Conservation (phyloP, 768 basidiomycete species). For the Piloderma croceum region DNA sequence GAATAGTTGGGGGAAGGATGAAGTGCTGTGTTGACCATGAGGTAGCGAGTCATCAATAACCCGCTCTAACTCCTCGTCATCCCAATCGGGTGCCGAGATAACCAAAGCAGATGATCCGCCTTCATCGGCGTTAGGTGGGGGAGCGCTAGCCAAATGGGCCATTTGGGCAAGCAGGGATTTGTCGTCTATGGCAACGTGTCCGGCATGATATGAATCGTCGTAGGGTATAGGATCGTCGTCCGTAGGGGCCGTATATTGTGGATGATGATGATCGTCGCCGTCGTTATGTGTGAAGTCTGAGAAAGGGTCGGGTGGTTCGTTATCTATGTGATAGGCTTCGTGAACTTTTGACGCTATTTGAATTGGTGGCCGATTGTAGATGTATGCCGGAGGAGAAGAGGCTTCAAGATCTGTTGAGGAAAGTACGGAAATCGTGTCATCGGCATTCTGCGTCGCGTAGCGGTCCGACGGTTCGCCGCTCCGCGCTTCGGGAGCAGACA, state of each 20-base stretch:
- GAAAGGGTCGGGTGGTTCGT: conserved; percentile 13
- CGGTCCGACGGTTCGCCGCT: neutral
- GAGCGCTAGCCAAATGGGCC: conserved; percentile 46
- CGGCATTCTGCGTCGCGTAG: neutral
- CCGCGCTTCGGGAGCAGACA: conserved; percentile 9
- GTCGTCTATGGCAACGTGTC: conserved; percentile 66
- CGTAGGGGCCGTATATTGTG: conserved; percentile 2
- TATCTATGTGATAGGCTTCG: no score
- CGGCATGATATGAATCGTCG: conserved; percentile 28
- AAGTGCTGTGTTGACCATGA: neutral
- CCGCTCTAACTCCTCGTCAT: conserved; percentile 43
- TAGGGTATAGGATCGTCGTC: conserved; percentile 22
- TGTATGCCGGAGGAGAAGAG: conserved; percentile 42
- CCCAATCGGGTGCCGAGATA: conserved; percentile 49
- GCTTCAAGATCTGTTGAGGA: conserved; percentile 9
- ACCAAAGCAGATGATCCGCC: conserved; percentile 13
- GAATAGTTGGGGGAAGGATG: conserved; percentile 21
- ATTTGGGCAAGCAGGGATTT: conserved; percentile 52
- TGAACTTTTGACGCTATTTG: no score
- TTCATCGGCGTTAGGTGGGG: conserved; percentile 28
- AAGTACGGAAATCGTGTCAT: conserved; percentile 11
- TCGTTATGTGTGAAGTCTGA: neutral
- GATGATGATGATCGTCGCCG: conserved; percentile 1
- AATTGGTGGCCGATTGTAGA: no score
- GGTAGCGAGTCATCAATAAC: conserved; percentile 15